These are phyloP conservation scores for Hirschfeldia incana DNA, from an alignment of 345 rosid genomes.

Conservation along the genomic window DNA sequence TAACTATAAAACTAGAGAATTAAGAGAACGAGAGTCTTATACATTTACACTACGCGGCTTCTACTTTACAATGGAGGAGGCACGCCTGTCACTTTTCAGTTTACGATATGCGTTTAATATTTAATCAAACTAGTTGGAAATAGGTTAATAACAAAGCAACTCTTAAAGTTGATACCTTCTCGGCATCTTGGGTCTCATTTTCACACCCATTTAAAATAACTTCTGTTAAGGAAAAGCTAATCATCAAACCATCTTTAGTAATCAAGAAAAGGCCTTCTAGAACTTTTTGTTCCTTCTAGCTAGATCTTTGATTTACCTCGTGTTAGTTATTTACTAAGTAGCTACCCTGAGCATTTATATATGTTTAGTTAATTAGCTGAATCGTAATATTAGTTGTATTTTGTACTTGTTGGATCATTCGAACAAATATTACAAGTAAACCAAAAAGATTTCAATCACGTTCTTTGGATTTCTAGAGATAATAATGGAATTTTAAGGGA, in stretches of 20 bases:
- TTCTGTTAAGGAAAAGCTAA: not conserved
- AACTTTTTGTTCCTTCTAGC: not conserved
- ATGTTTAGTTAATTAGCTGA: not conserved
- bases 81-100: not conserved
- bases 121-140: not conserved
- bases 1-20: not conserved
- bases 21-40: conserved; percentile 8
- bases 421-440: not conserved
- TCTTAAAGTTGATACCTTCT: conserved; percentile 28
- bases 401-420: not conserved
- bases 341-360: not conserved
- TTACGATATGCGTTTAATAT: not conserved
- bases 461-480: not conserved
- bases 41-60: conserved; percentile 26
- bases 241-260: conserved; percentile 12
- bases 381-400: not conserved
- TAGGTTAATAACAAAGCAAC: not conserved
- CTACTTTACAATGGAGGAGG: conserved; percentile 4
- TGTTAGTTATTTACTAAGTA: not conserved
- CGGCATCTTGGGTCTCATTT: conserved; percentile 25
- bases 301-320: not conserved
- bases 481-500: not conserved
- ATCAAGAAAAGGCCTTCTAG: conserved; percentile 24
- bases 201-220: conserved; percentile 24
- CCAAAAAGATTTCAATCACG: not conserved